Conservation (phyloP, 176 grass and related monocot genomes). For the Oropetium thomaeum region DNA sequence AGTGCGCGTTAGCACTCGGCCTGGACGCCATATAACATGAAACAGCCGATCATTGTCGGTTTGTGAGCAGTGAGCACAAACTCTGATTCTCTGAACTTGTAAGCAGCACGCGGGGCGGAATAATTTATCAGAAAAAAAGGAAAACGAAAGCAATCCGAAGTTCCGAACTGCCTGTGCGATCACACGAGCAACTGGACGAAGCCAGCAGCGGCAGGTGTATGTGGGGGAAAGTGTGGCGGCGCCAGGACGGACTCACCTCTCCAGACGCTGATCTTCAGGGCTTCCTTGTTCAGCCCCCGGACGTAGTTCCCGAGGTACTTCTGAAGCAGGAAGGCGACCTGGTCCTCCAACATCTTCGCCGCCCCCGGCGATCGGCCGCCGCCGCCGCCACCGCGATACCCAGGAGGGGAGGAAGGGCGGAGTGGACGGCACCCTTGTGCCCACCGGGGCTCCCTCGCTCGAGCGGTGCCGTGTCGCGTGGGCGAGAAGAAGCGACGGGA, state of each 20-base stretch:
- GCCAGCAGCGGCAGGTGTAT: background rate
- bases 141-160: constrained; percentile 5
- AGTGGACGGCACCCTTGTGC: background rate
- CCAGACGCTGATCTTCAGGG: constrained; percentile 98
- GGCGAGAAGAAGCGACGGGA: background rate
- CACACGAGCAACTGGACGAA: background rate
- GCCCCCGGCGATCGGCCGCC: constrained; percentile 39
- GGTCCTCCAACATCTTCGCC: constrained; percentile 87
- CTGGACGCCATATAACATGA: background rate
- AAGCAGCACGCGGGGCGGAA: background rate
- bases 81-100: background rate
- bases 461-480: constrained; percentile 19
- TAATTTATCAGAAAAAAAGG: background rate
- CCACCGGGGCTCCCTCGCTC: background rate
- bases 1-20: background rate
- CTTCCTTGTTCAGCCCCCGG: constrained; percentile 91
- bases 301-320: constrained; percentile 98
- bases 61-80: background rate
- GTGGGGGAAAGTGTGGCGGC: no score
- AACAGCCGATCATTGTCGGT: constrained; percentile 1
- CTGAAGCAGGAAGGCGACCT: constrained; percentile 85
- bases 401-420: background rate
- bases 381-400: constrained; percentile 22
- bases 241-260: constrained; percentile 44
- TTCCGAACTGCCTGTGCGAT: background rate